Base-by-base conservation (phyloP, 2,329 filamentous ascomycete species). In the Xylariaceae sp. region DNA sequence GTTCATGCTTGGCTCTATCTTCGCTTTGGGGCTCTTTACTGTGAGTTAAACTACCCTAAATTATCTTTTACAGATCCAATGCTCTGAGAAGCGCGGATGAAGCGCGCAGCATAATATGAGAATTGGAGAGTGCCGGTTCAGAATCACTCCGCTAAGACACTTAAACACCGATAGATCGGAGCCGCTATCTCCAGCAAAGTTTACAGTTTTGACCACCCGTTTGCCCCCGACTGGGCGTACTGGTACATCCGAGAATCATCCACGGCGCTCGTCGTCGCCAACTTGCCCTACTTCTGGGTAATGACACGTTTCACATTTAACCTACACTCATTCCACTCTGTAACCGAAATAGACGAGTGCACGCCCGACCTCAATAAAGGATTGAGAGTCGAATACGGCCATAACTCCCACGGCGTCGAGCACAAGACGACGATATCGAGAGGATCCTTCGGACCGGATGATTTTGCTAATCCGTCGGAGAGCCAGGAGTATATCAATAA, bases 121-220 rank as follows among this genome's bases (percentile, higher is more conserved):
- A 21, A 22, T 2, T 12, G 7, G 8, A 12, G 19, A 6, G 4
- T 10, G 14, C 10, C 21, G 12, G 11, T 4, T 32, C n/a, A n/a
- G n/a, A n/a, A n/a, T n/a, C n/a, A 32, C 6, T 4, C 11, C n/a
- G 12, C 23, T 39, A 6, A 7, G 5, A 42, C 34, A 25, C 44
- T 47, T 16, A 50, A 25, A 22, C 14, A 14, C 17, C 20, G 8
- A 12, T 37, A 74, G 69, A 75, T 82, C 21, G 62, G 74, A 19
- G 73, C 68, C 3, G 73, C 75, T 14, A 63, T 72, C 21, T 66
- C 82, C 3, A 77, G 67, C 57, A 72, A 72, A 40, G 64, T 62
- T 44, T 72, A 72, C 59, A 71, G 67, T 46, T 63, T 73, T 22
- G 63, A 47, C 10, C 55, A 69, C 16, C 67, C 69, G 0, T 72